Evolutionary conservation across 2,329 filamentous ascomycete genomes (phyloP).

Genomic region (Hymenoscyphus linearis): DNA sequence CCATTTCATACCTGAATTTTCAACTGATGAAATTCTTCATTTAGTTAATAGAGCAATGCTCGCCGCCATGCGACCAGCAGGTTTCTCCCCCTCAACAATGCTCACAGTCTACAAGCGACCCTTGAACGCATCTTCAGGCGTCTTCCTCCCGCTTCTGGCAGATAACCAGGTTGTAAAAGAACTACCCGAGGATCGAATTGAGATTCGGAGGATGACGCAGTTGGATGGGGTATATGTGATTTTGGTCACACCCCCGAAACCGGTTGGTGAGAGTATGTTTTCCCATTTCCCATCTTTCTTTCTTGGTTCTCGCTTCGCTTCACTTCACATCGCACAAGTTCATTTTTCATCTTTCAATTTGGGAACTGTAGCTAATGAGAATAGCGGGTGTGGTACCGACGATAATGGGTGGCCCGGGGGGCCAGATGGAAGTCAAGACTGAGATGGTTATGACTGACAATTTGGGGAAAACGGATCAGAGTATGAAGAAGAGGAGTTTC

Average conservation of each 20-base stretch:
- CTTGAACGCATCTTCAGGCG: constrained; percentile 8
- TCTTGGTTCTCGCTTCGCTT: neutral
- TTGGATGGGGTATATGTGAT: constrained; percentile 10
- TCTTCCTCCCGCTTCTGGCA: constrained; percentile 6
- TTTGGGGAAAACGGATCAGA: neutral
- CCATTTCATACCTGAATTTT: neutral
- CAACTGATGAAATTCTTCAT: neutral
- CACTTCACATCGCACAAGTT: too few relatives aligned
- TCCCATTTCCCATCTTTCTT: neutral
- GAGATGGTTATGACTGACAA: neutral
- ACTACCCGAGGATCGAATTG: constrained; percentile 8
- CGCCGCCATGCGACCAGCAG: neutral
- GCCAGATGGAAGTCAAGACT: neutral
- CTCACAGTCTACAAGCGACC: constrained; percentile 8
- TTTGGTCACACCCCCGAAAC: constrained; percentile 6
- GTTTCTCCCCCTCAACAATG: constrained; percentile 10
- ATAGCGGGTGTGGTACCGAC: neutral
- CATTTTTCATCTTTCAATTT: too few relatives aligned
- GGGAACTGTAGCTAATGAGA: neutral
- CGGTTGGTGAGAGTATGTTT: constrained; percentile 14
- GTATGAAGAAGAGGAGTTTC: neutral
- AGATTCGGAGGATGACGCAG: constrained; percentile 4
- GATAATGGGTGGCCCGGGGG: neutral
- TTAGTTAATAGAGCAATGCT: constrained; percentile 10
- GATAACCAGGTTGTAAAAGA: constrained; percentile 6